These are phyloP conservation scores for Pichia norvegensis DNA, from an alignment of 1,139 yeast species.

Conservation along the genomic window DNA sequence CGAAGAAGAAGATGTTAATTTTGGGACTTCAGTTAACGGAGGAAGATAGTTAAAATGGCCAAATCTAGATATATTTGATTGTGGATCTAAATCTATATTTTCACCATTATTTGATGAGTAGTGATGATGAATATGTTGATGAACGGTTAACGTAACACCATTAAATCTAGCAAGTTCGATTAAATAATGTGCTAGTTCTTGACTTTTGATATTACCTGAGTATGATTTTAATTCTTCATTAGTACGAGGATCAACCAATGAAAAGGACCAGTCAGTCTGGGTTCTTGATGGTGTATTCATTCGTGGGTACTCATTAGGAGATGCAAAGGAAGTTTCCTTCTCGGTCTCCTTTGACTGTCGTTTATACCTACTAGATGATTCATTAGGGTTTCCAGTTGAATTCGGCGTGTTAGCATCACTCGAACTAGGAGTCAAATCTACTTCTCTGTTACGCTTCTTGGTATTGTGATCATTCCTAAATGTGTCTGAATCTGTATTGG, in stretches of 20 bases:
- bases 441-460: background rate
- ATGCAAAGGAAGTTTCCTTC: background rate
- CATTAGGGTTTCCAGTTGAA: background rate
- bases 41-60: conserved; percentile 71
- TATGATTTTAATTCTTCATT: conserved; percentile 26
- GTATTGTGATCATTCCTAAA: background rate
- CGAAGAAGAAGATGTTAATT: conserved; percentile 50
- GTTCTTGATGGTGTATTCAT: conserved; percentile 21
- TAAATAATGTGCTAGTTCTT: conserved; percentile 48
- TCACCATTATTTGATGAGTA: conserved; percentile 39
- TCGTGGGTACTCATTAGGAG: conserved; percentile 9
- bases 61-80: conserved; percentile 48
- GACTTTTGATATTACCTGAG: conserved; percentile 43
- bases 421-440: background rate
- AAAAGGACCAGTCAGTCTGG: conserved; percentile 25
- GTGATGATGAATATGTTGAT: conserved; percentile 78
- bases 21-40: conserved; percentile 64
- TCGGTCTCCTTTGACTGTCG: background rate
- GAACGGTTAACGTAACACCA: conserved; percentile 60
- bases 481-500: background rate
- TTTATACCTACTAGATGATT: background rate
- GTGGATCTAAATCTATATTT: conserved; percentile 38
- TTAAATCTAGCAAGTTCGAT: conserved; percentile 55
- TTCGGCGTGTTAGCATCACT: background rate
- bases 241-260: conserved; percentile 24